Percentiles rank a stretch among this genome's conserved stretches.
phyloP scores from a whole-genome alignment of 495 filamentous ascomycete species.

The Penicillium silybi region DNA sequence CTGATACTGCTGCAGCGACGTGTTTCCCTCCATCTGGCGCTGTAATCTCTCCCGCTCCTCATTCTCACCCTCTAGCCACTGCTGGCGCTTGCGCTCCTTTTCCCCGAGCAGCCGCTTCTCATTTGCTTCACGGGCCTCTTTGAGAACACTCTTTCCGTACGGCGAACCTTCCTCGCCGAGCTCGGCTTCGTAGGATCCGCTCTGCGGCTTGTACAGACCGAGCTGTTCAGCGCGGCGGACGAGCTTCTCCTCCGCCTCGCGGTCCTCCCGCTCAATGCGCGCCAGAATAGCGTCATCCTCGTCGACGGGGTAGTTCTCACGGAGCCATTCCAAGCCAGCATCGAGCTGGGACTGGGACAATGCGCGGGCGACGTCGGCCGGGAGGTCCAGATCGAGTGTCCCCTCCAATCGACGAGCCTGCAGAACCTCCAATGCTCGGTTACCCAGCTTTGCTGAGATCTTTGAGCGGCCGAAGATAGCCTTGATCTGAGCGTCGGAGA shows the following conservation, averaged over 20 bases:
- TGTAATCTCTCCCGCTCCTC: constrained; percentile 40
- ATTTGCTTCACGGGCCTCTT: constrained; percentile 48
- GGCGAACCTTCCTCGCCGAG: constrained; percentile 37
- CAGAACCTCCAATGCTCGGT: constrained; percentile 61
- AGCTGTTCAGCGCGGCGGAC: constrained; percentile 40
- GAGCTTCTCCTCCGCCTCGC: constrained; percentile 37
- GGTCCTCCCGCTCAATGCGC: constrained; percentile 57
- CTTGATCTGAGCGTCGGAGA: constrained; percentile 54
- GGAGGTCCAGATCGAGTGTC: constrained; percentile 57
- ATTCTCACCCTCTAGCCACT: constrained; percentile 41
- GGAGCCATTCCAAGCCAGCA: constrained; percentile 63
- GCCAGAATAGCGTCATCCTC: constrained; percentile 64
- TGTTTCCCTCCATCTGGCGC: constrained; percentile 39
- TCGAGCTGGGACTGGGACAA: constrained; percentile 31
- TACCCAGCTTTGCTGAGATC: constrained; percentile 50
- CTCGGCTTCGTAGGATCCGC: constrained; percentile 41
- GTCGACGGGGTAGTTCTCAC: constrained; percentile 64
- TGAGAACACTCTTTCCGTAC: constrained; percentile 43
- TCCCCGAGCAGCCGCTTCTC: constrained; percentile 39
- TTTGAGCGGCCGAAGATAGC: constrained; percentile 56
- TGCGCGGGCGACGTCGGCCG: constrained; percentile 40
- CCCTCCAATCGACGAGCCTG: constrained; percentile 73
- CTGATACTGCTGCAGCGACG: constrained; percentile 48
- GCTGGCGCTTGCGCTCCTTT: constrained; percentile 45
- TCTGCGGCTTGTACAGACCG: constrained; percentile 50